These are phyloP conservation scores for Annulohypoxylon truncatum DNA, from an alignment of 2,329 filamentous ascomycete genomes.

Conservation along the genomic window DNA sequence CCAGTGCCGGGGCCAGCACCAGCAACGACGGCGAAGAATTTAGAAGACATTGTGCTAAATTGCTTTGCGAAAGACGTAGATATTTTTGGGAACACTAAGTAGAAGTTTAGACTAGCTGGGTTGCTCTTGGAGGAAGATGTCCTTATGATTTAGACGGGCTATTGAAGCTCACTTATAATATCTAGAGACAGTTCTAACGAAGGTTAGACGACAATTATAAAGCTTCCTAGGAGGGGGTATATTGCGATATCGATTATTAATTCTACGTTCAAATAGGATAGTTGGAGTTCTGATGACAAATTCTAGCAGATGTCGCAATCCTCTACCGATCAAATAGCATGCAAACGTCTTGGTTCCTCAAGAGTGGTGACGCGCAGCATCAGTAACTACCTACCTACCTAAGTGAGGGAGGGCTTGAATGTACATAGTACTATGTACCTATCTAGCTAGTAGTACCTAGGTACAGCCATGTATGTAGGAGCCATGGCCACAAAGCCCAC, in stretches of 20 bases:
- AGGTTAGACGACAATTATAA: not conserved
- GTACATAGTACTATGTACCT: not conserved
- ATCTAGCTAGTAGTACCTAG: not conserved
- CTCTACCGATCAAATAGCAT: conserved; percentile 31
- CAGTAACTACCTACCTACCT: conserved; percentile 17
- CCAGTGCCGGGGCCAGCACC: conserved; percentile 78
- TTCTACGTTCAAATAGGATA: conserved; percentile 20
- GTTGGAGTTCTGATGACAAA: conserved; percentile 36
- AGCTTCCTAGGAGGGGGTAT: conserved; percentile 5
- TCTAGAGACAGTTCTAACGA: not conserved
- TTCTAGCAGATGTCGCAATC: conserved; percentile 40
- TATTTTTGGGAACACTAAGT: conserved; percentile 17
- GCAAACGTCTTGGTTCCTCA: conserved; percentile 11
- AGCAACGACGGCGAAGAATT: conserved; percentile 75
- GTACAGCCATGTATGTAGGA: not conserved
- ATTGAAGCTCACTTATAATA: conserved; percentile 20
- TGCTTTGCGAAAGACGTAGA: conserved; percentile 3
- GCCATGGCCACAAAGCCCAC: conserved; percentile 16
- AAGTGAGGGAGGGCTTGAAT: not conserved
- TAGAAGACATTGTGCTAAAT: conserved; percentile 48
- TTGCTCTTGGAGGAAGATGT: not conserved
- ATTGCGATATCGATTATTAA: conserved; percentile 36
- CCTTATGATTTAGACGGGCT: conserved; percentile 4
- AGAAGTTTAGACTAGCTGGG: not conserved
- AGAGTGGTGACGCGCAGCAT: conserved; percentile 30